Evolutionary conservation across 805 yeast species (phyloP), one percentile per base, ranked within the genome.

Genomic region (Metschnikowia drakensbergensis): DNA sequence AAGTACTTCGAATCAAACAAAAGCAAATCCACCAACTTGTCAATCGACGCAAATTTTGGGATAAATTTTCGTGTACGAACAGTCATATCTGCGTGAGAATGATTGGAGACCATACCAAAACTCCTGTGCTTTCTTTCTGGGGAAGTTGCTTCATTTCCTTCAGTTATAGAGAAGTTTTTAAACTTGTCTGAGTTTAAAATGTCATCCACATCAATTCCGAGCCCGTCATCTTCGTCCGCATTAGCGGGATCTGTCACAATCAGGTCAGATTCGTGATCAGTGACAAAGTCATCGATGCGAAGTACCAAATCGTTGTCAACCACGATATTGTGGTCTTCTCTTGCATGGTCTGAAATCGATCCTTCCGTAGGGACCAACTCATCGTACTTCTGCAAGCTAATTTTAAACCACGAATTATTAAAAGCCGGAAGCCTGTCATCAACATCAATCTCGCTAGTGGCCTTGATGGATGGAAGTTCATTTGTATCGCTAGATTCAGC

Each of bases 21-120:
- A 45, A 92, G 67, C 23, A 91, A 75, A 64, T 92, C 97, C 47
- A 90, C 75, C 57, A 92, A 74, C 56, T 82, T 81, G 38, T 88
- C 94, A 48, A 88, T 66, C 1, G 87, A 76, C 1, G 94, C 94
- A 56, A 59, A 66, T 44, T 69, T 67, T 3, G 76, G 76, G 32
- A 71, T 63, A 49, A 58, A 66, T 39, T 54, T 48, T 17, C 45
- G 37, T 1, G 36, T 27, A 5, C 32, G 46, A 1, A 40, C 25
- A 1, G 26, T 23, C 3, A 33, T n/a, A 8, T 23, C 47, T 5
- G 27, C 25, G 3, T 37, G 42, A 2, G 57, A 53, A 17, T 50
- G 54, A 9, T 53, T 53, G 4, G 63, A 58, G 4, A 57, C 45
- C 22, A 59, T 54, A 17, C 63, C 59, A 36, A 57, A 60, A 41